Percentiles rank a stretch among this genome's conserved stretches.
phyloP scores from a whole-genome alignment of 192 early-diverging fungal genomes.

The Gamsiella multidivaricata region DNA sequence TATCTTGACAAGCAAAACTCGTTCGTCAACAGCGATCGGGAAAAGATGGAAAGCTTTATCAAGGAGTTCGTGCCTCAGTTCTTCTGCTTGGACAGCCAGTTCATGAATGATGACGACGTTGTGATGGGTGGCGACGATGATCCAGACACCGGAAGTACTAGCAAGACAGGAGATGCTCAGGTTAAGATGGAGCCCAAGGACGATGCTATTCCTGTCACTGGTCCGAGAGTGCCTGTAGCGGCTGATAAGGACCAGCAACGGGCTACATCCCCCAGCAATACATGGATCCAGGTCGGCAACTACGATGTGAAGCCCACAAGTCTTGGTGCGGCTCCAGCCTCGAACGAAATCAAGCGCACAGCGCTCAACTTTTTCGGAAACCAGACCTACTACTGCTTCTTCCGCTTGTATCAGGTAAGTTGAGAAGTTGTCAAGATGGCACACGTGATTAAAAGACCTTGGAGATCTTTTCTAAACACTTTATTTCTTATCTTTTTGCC shows the following conservation, averaged over 20 bases:
- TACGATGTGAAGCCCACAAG: conserved; percentile 55
- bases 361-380: conserved; percentile 87
- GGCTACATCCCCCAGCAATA: conserved; percentile 37
- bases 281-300: conserved; percentile 54
- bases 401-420: conserved; percentile 85
- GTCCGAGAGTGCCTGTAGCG: conserved; percentile 48
- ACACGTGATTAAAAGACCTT: not conserved
- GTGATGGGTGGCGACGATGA: conserved; percentile 61
- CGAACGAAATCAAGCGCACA: conserved; percentile 37
- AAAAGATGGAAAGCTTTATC: conserved; percentile 81
- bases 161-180: conserved; percentile 37
- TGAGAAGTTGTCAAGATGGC: not conserved
- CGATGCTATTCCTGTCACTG: conserved; percentile 36
- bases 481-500: not conserved
- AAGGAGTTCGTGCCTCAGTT: conserved; percentile 77
- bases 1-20: conserved; percentile 75
- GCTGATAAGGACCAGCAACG: conserved; percentile 43
- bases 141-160: conserved; percentile 39
- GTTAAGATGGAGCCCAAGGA: conserved; percentile 44
- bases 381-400: conserved; percentile 86
- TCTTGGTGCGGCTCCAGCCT: conserved; percentile 38
- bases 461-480: not conserved
- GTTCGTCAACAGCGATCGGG: conserved; percentile 69
- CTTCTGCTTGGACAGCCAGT: conserved; percentile 66
- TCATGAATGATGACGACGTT: conserved; percentile 64